Conservation (phyloP, 345 rosid genomes). For the Mallotus nudiflorus region DNA sequence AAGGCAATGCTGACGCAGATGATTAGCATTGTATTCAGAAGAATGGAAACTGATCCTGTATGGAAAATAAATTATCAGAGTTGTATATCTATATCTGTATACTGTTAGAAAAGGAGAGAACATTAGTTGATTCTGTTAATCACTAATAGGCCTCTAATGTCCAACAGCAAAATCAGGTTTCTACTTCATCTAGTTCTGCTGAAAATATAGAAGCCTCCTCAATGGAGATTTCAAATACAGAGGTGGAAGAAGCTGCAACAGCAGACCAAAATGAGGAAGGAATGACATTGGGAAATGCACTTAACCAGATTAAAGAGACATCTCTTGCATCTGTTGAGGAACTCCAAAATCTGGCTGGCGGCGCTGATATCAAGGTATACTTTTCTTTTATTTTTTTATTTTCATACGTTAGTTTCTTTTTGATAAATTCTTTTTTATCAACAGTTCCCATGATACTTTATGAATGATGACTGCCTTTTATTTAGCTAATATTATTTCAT, state of each 20-base stretch:
- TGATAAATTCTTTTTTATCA: not conserved
- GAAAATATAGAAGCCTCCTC: conserved; percentile 51
- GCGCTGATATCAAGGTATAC: conserved; percentile 96
- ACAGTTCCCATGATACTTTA: not conserved
- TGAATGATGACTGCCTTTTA: not conserved
- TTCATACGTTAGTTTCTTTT: not conserved
- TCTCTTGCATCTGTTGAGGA: conserved; percentile 95
- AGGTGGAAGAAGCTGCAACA: conserved; percentile 49
- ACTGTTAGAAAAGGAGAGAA: conserved; percentile 1
- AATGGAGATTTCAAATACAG: conserved; percentile 44
- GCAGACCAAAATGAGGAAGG: conserved; percentile 62
- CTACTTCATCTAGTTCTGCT: conserved; percentile 49
- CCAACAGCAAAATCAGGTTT: conserved; percentile 54
- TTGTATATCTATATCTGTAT: conserved; percentile 7
- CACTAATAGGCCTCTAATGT: conserved; percentile 26
- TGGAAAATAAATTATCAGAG: conserved; percentile 26
- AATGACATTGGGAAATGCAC: conserved; percentile 78
- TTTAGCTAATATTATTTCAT: not conserved
- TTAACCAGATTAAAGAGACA: conserved; percentile 67
- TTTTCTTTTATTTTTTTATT: not conserved
- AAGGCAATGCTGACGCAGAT: conserved; percentile 99
- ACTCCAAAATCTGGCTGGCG: conserved; percentile 90
- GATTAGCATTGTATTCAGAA: conserved; percentile 88
- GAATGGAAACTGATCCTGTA: conserved; percentile 95
- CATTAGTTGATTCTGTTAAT: conserved; percentile 15